phyloP scores from a whole-genome alignment of 768 basidiomycete species.

The Lentinula raphanica region DNA sequence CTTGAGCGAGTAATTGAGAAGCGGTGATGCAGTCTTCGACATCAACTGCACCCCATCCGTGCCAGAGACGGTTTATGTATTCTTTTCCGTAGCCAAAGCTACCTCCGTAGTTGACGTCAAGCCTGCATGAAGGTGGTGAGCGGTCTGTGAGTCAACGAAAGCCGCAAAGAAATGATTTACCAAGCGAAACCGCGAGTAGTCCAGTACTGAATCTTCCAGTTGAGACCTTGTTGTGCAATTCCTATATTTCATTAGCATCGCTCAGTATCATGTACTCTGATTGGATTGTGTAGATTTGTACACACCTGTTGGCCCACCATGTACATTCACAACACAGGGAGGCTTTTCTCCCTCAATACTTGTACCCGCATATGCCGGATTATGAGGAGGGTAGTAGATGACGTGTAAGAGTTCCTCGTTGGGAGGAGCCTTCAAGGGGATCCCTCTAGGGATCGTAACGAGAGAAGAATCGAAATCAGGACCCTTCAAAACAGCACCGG shows the following conservation, averaged over 20 bases:
- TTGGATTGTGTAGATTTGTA: too few relatives aligned
- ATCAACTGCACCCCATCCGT: slow-evolving; percentile 73
- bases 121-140: slow-evolving; percentile 30
- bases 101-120: slow-evolving; percentile 76
- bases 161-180: too few relatives aligned
- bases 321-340: slow-evolving; percentile 59
- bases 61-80: slow-evolving; percentile 58
- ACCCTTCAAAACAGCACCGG: background rate
- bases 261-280: too few relatives aligned
- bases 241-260: background rate
- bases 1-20: slow-evolving; percentile 39
- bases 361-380: slow-evolving; percentile 51
- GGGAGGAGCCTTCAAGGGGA: slow-evolving; percentile 19
- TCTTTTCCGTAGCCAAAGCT: slow-evolving; percentile 68
- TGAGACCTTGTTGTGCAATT: slow-evolving; percentile 39
- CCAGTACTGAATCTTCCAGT: slow-evolving; percentile 56
- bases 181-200: slow-evolving; percentile 73
- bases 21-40: slow-evolving; percentile 62
- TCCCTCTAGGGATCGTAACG: slow-evolving; percentile 22
- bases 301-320: slow-evolving; percentile 65
- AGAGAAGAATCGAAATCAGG: slow-evolving; percentile 4
- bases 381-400: slow-evolving; percentile 63
- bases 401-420: slow-evolving; percentile 45
- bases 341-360: slow-evolving; percentile 49
- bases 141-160: too few relatives aligned